Evolutionary conservation across 768 basidiomycete species (phyloP).

Genomic region (Calocybe indica): DNA sequence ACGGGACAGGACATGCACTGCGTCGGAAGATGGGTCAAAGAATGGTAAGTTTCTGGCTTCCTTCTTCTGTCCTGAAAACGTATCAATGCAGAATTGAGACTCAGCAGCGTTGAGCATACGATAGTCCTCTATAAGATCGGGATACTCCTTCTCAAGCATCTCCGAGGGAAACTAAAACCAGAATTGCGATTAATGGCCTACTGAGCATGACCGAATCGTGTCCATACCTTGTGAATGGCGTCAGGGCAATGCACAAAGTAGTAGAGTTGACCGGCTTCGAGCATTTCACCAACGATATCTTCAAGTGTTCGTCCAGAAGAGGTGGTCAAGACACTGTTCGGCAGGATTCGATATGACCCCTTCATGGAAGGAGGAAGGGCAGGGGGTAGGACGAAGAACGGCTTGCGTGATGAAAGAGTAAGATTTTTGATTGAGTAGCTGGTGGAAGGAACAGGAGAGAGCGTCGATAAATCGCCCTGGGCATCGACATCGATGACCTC

Average conservation of each 20-base stretch:
- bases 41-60: slow-evolving; percentile 31
- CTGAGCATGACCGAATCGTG: slow-evolving; percentile 10
- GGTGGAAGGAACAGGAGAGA: no score
- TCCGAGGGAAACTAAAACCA: slow-evolving; percentile 35
- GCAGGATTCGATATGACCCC: no score
- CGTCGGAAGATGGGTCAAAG: slow-evolving; percentile 57
- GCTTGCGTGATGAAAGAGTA: no score
- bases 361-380: no score
- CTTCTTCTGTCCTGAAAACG: slow-evolving; percentile 40
- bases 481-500: no score
- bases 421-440: no score
- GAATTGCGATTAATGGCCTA: slow-evolving; percentile 19
- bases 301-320: slow-evolving; percentile 23
- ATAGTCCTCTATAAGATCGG: slow-evolving; percentile 48
- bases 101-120: slow-evolving; percentile 31
- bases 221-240: slow-evolving; percentile 28
- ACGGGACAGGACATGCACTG: slow-evolving; percentile 58
- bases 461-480: no score
- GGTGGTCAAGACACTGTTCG: neutral
- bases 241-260: slow-evolving; percentile 57
- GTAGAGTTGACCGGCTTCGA: slow-evolving; percentile 30
- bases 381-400: no score
- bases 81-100: slow-evolving; percentile 4
- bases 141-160: slow-evolving; percentile 30
- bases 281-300: slow-evolving; percentile 56